A percentile compares a stretch with the other conserved stretches of the same genome.
Evolutionary conservation across 1,284 basidiomycete species (phyloP).

Genomic region (Trametes hirsuta): DNA sequence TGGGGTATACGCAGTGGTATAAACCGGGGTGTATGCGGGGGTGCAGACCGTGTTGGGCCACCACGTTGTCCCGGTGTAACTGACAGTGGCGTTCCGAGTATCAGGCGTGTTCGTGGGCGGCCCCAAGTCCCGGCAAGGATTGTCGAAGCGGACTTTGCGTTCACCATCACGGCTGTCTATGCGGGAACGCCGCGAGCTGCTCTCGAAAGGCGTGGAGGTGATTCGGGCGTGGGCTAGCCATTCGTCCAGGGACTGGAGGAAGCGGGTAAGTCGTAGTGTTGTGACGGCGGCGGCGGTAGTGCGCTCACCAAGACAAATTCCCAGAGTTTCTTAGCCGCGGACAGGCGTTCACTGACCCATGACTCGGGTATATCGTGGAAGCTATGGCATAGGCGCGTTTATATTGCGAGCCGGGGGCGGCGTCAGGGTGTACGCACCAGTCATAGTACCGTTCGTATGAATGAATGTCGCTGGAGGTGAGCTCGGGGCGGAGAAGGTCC

Average conservation of each 20-base stretch:
- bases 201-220: neutral
- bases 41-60: too few species aligned
- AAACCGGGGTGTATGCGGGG: too few species aligned
- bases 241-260: neutral
- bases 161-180: neutral
- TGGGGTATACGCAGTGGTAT: too few species aligned
- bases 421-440: neutral
- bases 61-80: too few species aligned
- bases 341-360: neutral
- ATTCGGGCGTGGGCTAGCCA: neutral
- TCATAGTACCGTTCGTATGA: slow-evolving; percentile 5
- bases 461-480: neutral
- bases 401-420: neutral
- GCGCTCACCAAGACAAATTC: neutral
- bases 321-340: slow-evolving; percentile 1
- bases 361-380: neutral
- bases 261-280: too few species aligned
- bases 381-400: neutral
- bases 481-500: slow-evolving; percentile 4
- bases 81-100: too few species aligned
- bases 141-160: neutral
- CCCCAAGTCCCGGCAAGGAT: neutral
- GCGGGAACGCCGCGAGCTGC: neutral
- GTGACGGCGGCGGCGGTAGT: too few species aligned
- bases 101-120: too few species aligned